Evolutionary conservation across 129 eudicot species (phyloP).

Genomic region (Scalesia atractyloides): DNA sequence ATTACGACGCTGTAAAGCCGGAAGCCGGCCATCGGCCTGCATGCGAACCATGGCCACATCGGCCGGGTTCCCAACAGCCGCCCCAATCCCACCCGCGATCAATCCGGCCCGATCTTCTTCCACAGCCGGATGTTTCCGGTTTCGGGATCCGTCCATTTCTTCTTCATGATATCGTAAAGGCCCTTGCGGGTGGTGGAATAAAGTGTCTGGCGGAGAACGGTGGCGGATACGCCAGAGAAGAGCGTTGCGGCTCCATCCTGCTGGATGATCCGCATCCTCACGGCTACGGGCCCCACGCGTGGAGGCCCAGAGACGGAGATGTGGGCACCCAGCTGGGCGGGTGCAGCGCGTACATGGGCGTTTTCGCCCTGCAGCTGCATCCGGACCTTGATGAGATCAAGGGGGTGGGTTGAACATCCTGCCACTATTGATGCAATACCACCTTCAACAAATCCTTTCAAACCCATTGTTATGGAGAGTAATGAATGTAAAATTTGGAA

Average conservation of each 20-base stretch:
- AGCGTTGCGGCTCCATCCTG: constrained; percentile 73
- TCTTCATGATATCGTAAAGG: constrained; percentile 69
- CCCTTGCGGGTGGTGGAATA: constrained; percentile 96
- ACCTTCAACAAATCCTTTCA: constrained; percentile 90
- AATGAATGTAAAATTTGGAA: neutral
- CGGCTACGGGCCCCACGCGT: constrained; percentile 65
- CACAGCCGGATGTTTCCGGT: constrained; percentile 54
- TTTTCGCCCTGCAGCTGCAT: constrained; percentile 93
- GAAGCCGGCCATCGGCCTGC: constrained; percentile 96
- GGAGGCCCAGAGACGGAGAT: constrained; percentile 43
- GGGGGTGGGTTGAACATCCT: constrained; percentile 84
- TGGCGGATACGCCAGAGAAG: constrained; percentile 90
- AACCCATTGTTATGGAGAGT: constrained; percentile 44
- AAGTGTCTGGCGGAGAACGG: constrained; percentile 81
- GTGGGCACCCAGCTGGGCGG: constrained; percentile 16
- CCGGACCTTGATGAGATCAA: constrained; percentile 86
- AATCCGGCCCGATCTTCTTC: constrained; percentile 74
- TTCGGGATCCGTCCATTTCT: constrained; percentile 67
- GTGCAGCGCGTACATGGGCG: constrained; percentile 40
- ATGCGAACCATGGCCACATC: constrained; percentile 93
- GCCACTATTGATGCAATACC: constrained; percentile 88
- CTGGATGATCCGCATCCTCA: constrained; percentile 60
- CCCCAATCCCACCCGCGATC: constrained; percentile 84
- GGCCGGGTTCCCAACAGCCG: constrained; percentile 93
- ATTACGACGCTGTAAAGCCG: constrained; percentile 65